These are phyloP conservation scores for Trametes meyenii DNA, from an alignment of 768 basidiomycete species.

Conservation along the genomic window DNA sequence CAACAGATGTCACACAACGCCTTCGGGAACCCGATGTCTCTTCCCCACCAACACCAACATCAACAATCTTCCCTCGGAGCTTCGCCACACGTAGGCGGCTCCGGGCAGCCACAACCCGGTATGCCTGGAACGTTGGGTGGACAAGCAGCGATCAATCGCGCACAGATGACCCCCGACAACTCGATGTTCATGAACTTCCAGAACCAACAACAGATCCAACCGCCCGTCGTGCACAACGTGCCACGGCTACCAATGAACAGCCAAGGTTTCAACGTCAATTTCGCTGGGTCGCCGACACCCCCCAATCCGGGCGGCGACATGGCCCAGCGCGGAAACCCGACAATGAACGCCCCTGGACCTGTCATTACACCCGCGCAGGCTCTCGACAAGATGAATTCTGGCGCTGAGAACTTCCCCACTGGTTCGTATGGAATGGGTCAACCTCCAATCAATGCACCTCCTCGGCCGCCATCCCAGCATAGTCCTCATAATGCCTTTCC, in stretches of 20 bases:
- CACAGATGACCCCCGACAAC: slow-evolving; percentile 51
- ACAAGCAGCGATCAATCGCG: slow-evolving; percentile 44
- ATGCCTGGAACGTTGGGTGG: slow-evolving; percentile 19
- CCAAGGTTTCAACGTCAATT: slow-evolving; percentile 45
- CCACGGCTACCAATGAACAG: slow-evolving; percentile 21
- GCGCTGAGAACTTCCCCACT: slow-evolving; percentile 10
- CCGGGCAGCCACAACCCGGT: slow-evolving; percentile 4
- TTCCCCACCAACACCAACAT: slow-evolving; percentile 43
- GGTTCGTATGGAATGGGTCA: slow-evolving; percentile 14
- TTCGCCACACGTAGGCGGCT: slow-evolving; percentile 43
- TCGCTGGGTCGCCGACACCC: slow-evolving; percentile 43
- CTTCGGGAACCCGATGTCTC: slow-evolving; percentile 42
- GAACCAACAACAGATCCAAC: slow-evolving; percentile 37
- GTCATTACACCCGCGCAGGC: slow-evolving; percentile 68
- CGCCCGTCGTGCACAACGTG: slow-evolving; percentile 35
- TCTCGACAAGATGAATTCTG: slow-evolving; percentile 52
- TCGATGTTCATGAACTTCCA: slow-evolving; percentile 49
- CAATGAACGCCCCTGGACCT: slow-evolving; percentile 40
- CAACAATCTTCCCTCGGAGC: slow-evolving; percentile 39
- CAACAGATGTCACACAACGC: slow-evolving; percentile 34
- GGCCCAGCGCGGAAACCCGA: slow-evolving; percentile 37
- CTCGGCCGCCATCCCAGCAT: slow-evolving; percentile 27
- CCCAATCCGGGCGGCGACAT: slow-evolving; percentile 50
- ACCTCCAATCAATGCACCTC: slow-evolving; percentile 6
- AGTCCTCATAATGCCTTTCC: slow-evolving; percentile 29